phyloP scores from a whole-genome alignment of 2,329 filamentous ascomycete species.

The Pestalotiopsis sp. region DNA sequence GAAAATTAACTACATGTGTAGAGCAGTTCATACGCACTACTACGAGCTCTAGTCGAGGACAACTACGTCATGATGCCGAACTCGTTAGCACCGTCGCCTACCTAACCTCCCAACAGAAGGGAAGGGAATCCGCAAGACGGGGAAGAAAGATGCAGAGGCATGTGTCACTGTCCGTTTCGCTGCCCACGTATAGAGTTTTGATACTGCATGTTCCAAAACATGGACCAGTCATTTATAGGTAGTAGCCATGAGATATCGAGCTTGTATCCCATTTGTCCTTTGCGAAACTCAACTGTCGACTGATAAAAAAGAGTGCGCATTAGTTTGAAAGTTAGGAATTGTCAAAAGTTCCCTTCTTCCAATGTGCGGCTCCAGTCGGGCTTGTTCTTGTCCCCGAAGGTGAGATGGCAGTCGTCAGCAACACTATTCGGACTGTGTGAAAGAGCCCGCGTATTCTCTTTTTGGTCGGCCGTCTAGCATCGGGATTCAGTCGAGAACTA shows the following conservation, averaged over 20 bases:
- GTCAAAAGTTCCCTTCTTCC: background rate
- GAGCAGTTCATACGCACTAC: too few relatives aligned
- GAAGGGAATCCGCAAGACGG: background rate
- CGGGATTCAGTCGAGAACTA: too few relatives aligned
- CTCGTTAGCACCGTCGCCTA: too few relatives aligned
- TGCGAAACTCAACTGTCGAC: too few relatives aligned
- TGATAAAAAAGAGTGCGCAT: background rate
- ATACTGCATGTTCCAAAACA: background rate
- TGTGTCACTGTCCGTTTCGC: background rate
- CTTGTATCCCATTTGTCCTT: background rate
- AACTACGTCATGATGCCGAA: too few relatives aligned
- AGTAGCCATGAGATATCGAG: background rate
- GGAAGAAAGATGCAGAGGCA: background rate
- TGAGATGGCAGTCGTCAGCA: too few relatives aligned
- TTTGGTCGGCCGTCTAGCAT: too few relatives aligned
- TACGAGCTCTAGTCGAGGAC: too few relatives aligned
- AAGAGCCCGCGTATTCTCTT: too few relatives aligned
- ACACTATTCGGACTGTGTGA: too few relatives aligned
- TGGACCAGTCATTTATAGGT: too few relatives aligned
- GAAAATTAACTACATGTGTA: too few relatives aligned
- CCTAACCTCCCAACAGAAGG: background rate
- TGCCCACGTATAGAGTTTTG: background rate
- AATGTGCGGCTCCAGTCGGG: background rate
- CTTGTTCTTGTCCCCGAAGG: background rate
- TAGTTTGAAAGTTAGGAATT: background rate